Evolutionary conservation across 2,329 filamentous ascomycete species (phyloP).

Genomic region (Pyrenochaeta sp.): DNA sequence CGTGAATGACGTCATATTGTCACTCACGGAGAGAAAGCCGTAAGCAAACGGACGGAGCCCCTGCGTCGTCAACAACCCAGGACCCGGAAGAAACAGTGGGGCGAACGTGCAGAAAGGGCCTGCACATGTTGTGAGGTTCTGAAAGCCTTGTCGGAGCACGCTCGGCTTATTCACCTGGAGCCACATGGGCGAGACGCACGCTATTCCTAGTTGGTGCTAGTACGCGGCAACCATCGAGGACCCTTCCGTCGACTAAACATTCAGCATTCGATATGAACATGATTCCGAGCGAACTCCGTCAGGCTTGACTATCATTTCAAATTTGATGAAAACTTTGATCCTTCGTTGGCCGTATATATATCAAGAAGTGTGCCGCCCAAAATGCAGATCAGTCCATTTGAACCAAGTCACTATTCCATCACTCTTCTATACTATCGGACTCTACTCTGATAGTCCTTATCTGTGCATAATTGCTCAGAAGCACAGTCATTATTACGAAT

Average conservation of each 20-base stretch:
- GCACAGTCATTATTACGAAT: background rate
- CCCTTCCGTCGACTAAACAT: conserved; percentile 4
- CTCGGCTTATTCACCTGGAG: background rate
- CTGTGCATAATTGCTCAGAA: background rate
- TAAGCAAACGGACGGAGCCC: background rate
- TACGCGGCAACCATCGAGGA: background rate
- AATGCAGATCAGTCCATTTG: background rate
- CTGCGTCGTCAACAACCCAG: background rate
- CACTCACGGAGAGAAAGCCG: background rate
- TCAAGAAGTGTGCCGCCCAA: background rate
- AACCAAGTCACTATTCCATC: background rate
- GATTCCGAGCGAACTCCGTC: conserved; percentile 13
- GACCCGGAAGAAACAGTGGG: background rate
- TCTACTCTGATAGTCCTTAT: background rate
- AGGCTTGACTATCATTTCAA: background rate
- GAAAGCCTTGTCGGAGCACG: background rate
- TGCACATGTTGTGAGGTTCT: background rate
- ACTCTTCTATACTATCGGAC: background rate
- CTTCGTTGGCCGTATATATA: conserved; percentile 6
- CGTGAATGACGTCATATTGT: too few relatives aligned
- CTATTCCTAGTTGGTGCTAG: background rate
- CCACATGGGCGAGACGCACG: background rate
- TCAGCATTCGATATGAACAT: background rate
- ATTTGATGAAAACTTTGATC: background rate
- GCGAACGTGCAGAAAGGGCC: background rate